phyloP scores from a whole-genome alignment of 2,329 filamentous ascomycete species.

The Penicillium sp. region DNA sequence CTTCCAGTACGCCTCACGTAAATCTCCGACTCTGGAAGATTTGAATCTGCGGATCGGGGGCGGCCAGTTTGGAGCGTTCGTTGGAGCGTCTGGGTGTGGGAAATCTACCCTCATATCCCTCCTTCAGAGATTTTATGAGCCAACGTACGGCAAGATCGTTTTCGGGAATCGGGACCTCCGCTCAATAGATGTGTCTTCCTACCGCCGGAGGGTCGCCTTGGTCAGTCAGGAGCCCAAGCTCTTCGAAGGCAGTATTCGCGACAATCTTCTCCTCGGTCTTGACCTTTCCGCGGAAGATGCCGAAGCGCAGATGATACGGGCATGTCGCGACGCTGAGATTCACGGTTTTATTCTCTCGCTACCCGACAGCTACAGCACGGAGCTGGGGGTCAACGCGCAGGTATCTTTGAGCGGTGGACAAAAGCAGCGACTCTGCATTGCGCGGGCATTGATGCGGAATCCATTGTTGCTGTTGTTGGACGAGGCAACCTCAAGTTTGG shows the following conservation, averaged over 20 bases:
- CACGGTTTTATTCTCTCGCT: conserved; percentile 64
- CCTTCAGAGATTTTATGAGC: background rate
- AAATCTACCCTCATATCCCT: background rate
- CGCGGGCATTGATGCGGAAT: conserved; percentile 60
- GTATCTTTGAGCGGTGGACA: conserved; percentile 62
- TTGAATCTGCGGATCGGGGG: background rate
- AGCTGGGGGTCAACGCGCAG: conserved; percentile 57
- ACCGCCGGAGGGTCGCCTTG: background rate
- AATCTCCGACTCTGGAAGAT: background rate
- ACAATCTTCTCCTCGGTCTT: background rate
- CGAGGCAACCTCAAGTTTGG: conserved; percentile 64
- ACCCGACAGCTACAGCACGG: conserved; percentile 68
- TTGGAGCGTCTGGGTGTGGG: background rate
- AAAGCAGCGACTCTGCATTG: conserved; percentile 62
- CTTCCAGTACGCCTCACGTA: conserved; percentile 69
- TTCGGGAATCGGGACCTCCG: background rate
- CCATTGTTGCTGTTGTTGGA: conserved; percentile 64
- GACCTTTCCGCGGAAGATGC: background rate
- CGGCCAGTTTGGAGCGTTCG: background rate
- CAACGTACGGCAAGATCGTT: background rate
- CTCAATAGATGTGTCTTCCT: background rate
- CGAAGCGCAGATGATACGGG: background rate
- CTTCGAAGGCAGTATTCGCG: background rate
- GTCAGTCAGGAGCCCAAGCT: background rate
- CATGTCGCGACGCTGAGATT: background rate